A percentile compares a stretch with the other conserved stretches of the same genome.
Evolutionary conservation across 2,329 filamentous ascomycete species (phyloP).

Genomic region (Peltaster fructicola): DNA sequence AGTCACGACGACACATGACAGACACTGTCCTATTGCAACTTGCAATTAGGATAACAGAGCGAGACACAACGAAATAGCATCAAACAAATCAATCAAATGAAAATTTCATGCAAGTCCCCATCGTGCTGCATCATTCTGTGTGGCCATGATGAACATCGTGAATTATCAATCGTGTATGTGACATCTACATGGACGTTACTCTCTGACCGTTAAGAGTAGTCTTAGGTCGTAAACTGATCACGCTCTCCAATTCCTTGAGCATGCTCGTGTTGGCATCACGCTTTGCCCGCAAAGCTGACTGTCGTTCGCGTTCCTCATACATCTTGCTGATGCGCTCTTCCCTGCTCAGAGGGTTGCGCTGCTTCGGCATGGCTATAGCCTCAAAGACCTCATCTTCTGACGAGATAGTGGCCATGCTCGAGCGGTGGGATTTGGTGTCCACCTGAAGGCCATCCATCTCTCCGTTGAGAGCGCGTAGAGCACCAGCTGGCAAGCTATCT

Average conservation of each 20-base stretch:
- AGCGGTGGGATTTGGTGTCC: constrained; percentile 22
- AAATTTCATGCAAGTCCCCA: no score
- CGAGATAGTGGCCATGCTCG: constrained; percentile 34
- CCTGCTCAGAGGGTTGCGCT: constrained; percentile 51
- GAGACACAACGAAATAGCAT: no score
- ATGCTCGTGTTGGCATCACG: constrained; percentile 72
- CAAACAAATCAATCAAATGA: no score
- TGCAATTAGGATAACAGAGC: no score
- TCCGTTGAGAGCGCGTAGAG: constrained; percentile 62
- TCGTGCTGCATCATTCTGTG: no score
- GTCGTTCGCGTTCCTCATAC: constrained; percentile 65
- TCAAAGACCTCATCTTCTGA: constrained; percentile 51
- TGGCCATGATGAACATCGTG: no score
- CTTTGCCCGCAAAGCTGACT: constrained; percentile 54
- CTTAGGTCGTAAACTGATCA: constrained; percentile 38
- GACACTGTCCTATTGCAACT: no score
- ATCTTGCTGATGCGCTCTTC: constrained; percentile 80
- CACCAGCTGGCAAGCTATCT: constrained; percentile 42
- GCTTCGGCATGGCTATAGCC: constrained; percentile 58
- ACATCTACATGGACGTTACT: constrained; percentile 4
- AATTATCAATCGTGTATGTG: no score
- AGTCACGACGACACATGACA: neutral
- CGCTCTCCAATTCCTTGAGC: constrained; percentile 79
- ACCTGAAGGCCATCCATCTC: constrained; percentile 32
- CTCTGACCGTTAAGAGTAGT: constrained; percentile 3